Conservation (phyloP, 2,329 filamentous ascomycete genomes). For the Dendryphion nanum region DNA sequence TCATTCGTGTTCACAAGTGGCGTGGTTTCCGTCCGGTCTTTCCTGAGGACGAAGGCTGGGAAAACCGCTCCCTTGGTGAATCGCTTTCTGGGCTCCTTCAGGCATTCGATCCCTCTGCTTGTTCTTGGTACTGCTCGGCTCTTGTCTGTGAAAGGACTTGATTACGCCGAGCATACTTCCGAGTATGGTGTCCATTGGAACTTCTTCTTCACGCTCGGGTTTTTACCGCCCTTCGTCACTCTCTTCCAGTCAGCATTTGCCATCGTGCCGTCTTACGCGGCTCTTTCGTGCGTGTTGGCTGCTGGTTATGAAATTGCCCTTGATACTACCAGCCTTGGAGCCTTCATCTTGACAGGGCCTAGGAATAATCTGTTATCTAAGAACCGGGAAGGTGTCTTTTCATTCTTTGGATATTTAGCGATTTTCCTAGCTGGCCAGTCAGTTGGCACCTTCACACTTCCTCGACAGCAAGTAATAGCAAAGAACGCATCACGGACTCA, state of each 20-base stretch:
- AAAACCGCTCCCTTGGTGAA: conserved; percentile 50
- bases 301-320: conserved; percentile 72
- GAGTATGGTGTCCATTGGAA: conserved; percentile 99
- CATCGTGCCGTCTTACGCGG: conserved; percentile 72
- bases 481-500: conserved; percentile 43
- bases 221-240: conserved; percentile 86
- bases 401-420: conserved; percentile 87
- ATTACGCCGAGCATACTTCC: conserved; percentile 95
- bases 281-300: conserved; percentile 68
- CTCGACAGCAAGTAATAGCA: conserved; percentile 49
- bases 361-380: conserved; percentile 77
- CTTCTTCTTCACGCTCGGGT: conserved; percentile 94
- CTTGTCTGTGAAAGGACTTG: conserved; percentile 85
- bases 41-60: conserved; percentile 66
- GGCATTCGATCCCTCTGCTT: conserved; percentile 81
- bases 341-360: conserved; percentile 78
- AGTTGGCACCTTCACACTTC: conserved; percentile 76
- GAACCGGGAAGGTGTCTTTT: conserved; percentile 95
- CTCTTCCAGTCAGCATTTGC: conserved; percentile 72
- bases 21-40: conserved; percentile 79
- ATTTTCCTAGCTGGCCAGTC: conserved; percentile 92
- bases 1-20: conserved; percentile 96
- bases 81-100: conserved; percentile 65
- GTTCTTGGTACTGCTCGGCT: conserved; percentile 77
- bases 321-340: conserved; percentile 71